Evolutionary conservation across 1,284 basidiomycete genomes (phyloP), one percentile per base, ranked within the genome.

Genomic region (Hemileia vastatrix): DNA sequence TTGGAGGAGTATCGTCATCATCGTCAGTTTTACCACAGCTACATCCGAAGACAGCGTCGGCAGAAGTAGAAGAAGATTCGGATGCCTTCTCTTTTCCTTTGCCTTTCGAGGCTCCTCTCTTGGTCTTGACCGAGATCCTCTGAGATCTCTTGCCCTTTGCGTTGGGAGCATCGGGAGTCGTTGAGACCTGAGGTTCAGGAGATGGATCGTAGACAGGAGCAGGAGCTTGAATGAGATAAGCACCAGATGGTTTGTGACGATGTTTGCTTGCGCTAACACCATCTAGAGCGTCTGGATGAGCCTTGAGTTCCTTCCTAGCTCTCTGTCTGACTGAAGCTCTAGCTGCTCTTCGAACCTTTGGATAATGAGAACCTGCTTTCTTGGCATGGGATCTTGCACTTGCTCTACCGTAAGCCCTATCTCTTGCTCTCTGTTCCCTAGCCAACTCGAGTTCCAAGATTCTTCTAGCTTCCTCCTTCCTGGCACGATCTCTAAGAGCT

Each of bases 401-500:
- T 40, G 36, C 36, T 40, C 36, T 40, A 11, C 36, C 36, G 15
- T 40, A 40, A 40, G 36, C 36, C 15, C 36, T 40, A 40, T 40
- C 36, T 40, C 36, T 40, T 9, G 36, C 36, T 40, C 36, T 40
- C 36, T 40, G 36, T 40, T 40, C 36, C 15, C 36, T 40, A 40
- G 36, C 36, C 36, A 40, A 11, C 36, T 40, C 36, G 8, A 40
- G 36, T 15, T 40, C 36, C 9, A 40, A 9, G 36, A 40, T 40
- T 15, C 36, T 40, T 40, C 36, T 40, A 40, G 64, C 64, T n/a
- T 64, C 65, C 6, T 65, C 50, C 44, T 65, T 69, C 52, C 67
- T 65, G 23, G 66, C 65, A 6, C 70, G 70, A 56, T 72, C 70
- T 43, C 67, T 64, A 50, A 72, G 50, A 2, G 67, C 70, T 55